A percentile compares a stretch with the other conserved stretches of the same genome.
These are phyloP conservation scores for Mortierella sp. DNA, from an alignment of 371 early-diverging fungal species.

Conservation along the genomic window DNA sequence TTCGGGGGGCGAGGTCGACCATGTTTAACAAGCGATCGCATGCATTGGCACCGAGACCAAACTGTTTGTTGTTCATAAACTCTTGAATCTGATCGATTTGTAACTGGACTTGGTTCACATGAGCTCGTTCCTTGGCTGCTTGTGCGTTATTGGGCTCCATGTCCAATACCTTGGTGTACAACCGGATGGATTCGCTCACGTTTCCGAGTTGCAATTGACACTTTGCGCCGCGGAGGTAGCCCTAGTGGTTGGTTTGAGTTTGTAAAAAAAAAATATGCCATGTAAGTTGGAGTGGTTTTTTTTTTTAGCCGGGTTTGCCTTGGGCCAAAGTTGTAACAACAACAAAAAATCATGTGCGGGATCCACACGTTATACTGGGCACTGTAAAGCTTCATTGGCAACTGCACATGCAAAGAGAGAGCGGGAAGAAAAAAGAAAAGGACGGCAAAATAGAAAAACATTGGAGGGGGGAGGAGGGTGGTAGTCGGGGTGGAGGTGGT, in stretches of 20 bases:
- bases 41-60: conserved; percentile 67
- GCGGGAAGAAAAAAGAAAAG: too few species aligned
- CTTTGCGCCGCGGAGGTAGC: conserved; percentile 77
- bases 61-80: conserved; percentile 67
- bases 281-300: too few species aligned
- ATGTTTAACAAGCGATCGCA: conserved; percentile 71
- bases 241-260: conserved; percentile 19
- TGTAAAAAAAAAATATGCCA: too few species aligned
- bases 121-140: conserved; percentile 59
- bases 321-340: too few species aligned
- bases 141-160: conserved; percentile 61
- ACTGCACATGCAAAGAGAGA: too few species aligned
- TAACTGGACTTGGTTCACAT: conserved; percentile 60
- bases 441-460: too few species aligned
- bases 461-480: too few species aligned
- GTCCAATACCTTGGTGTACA: conserved; percentile 57
- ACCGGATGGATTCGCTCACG: conserved; percentile 62
- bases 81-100: conserved; percentile 68
- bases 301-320: too few species aligned
- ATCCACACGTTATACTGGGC: too few species aligned
- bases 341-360: too few species aligned
- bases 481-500: too few species aligned
- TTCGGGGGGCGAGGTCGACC: conserved; percentile 69
- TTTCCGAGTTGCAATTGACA: conserved; percentile 76
- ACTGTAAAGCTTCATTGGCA: too few species aligned